Base-by-base conservation (phyloP, 2,329 filamentous ascomycete genomes). In the Alternaria hordeiaustralica region DNA sequence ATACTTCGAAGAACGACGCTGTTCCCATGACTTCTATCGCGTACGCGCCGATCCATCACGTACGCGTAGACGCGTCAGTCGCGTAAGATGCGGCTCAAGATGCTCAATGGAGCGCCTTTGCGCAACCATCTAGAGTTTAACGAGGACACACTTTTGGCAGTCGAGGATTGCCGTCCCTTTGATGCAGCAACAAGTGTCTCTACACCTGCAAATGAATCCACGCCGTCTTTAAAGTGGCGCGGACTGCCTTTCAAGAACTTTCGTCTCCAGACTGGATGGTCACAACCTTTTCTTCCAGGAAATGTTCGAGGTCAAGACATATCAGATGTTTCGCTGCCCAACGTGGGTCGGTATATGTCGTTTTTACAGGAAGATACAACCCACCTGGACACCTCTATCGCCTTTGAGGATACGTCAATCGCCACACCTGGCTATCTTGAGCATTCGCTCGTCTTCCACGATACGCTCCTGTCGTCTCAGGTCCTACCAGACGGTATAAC, bases 391-490 rank as follows among this genome's bases (percentile, higher is more conserved):
- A 73, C 75, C 3, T 77, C 71, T 5, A 41, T 68, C n/a, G 56
- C 49, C 12, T 30, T 71, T n/a, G 56, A 68, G 15, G 70, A 74
- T 9, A 63, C 60, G 9, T 45, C 64, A 4, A 56, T 69, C 5
- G 63, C 66, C 10, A 50, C 66, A 6, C 68, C 74, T 41, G 71
- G 67, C 9, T 96, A 96, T 77, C 92, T 93, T 71, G 88, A 96
- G 67, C 88, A 95, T 72, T 96, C 93, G 0, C 85, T 96, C 53
- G 87, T 89, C 2, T 81, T 90, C 13, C 88, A 96, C 75, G 86
- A 92, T 66, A 87, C 88, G 13, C 78, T 91, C 5, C 80, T 86
- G 1, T 91, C 89, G 0, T 91, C 90, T 2, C 87, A 91, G 63
- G 81, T 76, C 26, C 55, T 68, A 2, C 61, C 63, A 12, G 69